Base-by-base conservation (phyloP, 139 green algal genomes). In the Micractinium sp. region DNA sequence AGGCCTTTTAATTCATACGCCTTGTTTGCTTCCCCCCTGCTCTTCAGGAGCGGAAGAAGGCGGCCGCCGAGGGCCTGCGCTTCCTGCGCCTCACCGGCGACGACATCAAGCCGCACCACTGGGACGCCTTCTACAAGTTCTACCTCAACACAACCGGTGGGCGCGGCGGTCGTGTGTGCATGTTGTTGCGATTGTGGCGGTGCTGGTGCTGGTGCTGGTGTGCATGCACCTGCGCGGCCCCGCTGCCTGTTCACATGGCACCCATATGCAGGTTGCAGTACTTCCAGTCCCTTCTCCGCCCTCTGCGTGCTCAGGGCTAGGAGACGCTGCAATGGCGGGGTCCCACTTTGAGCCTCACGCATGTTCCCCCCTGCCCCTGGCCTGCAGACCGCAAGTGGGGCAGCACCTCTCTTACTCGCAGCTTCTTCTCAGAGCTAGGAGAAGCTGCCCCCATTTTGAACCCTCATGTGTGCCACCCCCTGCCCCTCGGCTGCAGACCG, bases 81-180 rank as follows among this genome's bases (percentile, higher is more conserved):
- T 75, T 98, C 27, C 74, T 88, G 71, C 92, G 95, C 31, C 89
- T 98, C 31, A 89, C 87, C 1, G 97, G 97, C 18, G 85, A 41
- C 31, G 95, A 95, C 63, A 91, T 98, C 75, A 94, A 90, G 77
- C 85, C 91, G 9, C 38, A 81, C 3, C 89, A 96, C 81, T 99
- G 96, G 97, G 97, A 98, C 78, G 81, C 85, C 23, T 98, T 99
- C 82, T 97, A 97, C 88, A 23, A 74, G 3, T 97, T 97, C 81
- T 98, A 98, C 87, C 67, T 88, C 25, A 94, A 95, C 89, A 97
- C 95, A 56, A 95, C 94, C 85, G 95, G 78, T 39, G 38, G 20
- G 78, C 47, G 9, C 47, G 9, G 47, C 47, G 47, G 7, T 56
- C 9, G 5, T 56, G 47, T 38, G 71, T 39, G 3, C 18, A 39